phyloP scores from a whole-genome alignment of 2,329 filamentous ascomycete genomes.

The Trichoderma semiorbis region DNA sequence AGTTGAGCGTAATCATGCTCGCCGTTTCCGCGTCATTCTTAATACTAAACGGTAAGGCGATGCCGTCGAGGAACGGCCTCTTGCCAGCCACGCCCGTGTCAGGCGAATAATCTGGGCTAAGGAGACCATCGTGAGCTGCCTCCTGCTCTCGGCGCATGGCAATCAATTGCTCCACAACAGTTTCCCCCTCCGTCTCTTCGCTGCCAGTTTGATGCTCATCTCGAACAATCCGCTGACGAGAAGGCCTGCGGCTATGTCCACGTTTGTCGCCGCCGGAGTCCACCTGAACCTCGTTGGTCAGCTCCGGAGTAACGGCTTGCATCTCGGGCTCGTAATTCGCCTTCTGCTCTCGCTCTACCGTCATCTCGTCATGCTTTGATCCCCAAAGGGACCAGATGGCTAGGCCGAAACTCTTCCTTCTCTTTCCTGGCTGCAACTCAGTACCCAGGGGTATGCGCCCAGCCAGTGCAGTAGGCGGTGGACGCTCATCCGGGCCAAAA shows the following conservation, averaged over 20 bases:
- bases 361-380: slow-evolving; percentile 79
- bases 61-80: slow-evolving; percentile 63
- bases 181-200: slow-evolving; percentile 35
- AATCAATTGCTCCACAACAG: slow-evolving; percentile 42
- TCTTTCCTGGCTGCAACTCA: slow-evolving; percentile 47
- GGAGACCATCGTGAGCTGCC: slow-evolving; percentile 39
- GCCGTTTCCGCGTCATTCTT: slow-evolving; percentile 61
- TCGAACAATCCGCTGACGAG: slow-evolving; percentile 44
- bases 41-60: slow-evolving; percentile 71
- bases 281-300: slow-evolving; percentile 43
- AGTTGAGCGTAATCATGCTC: slow-evolving; percentile 66
- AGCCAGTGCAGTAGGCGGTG: slow-evolving; percentile 80
- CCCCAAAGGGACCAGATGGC: slow-evolving; percentile 85
- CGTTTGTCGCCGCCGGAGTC: slow-evolving; percentile 38
- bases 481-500: slow-evolving; percentile 68
- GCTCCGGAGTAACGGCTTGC: slow-evolving; percentile 34
- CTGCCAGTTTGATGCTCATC: slow-evolving; percentile 49
- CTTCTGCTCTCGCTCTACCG: slow-evolving; percentile 58
- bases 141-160: slow-evolving; percentile 40
- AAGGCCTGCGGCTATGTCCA: slow-evolving; percentile 36
- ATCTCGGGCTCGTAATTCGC: slow-evolving; percentile 39
- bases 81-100: slow-evolving; percentile 55
- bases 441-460: slow-evolving; percentile 56
- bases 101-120: slow-evolving; percentile 42
- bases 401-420: slow-evolving; percentile 68